These are phyloP conservation scores for Pneumocystis jirovecii DNA, from an alignment of 1,139 yeast species.

Conservation along the genomic window DNA sequence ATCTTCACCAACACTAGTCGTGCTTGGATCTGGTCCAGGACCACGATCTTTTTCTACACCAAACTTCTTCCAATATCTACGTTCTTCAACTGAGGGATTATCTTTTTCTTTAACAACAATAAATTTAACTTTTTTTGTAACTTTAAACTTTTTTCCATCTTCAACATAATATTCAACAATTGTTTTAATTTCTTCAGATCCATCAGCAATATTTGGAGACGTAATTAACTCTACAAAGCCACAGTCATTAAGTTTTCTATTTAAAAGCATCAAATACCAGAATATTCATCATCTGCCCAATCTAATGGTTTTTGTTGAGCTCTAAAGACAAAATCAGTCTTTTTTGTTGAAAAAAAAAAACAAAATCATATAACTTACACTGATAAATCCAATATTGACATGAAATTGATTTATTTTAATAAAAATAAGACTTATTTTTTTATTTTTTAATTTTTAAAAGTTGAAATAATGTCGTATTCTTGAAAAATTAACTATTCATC, in stretches of 20 bases:
- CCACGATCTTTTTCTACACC: constrained; percentile 67
- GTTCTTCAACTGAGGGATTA: constrained; percentile 31
- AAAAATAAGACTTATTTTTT: neutral
- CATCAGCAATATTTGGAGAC: neutral
- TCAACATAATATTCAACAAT: constrained; percentile 56
- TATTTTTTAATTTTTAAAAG: neutral
- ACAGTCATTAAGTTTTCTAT: neutral
- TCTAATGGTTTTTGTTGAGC: neutral
- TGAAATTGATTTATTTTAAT: neutral
- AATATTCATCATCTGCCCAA: neutral
- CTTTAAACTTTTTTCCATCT: constrained; percentile 71
- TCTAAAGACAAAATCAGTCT: neutral
- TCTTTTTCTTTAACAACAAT: constrained; percentile 68
- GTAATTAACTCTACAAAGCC: neutral
- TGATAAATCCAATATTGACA: neutral
- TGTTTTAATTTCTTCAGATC: constrained; percentile 56
- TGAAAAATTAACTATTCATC: neutral
- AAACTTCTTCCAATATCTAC: constrained; percentile 42
- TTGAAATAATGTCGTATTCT: neutral
- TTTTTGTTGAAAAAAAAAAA: neutral
- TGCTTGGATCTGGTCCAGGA: constrained; percentile 75
- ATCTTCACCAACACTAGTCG: constrained; percentile 73
- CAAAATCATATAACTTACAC: neutral
- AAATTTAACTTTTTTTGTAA: constrained; percentile 72
- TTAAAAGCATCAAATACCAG: neutral